phyloP scores from a whole-genome alignment of 2,329 filamentous ascomycete genomes.

The Apiospora sp. region DNA sequence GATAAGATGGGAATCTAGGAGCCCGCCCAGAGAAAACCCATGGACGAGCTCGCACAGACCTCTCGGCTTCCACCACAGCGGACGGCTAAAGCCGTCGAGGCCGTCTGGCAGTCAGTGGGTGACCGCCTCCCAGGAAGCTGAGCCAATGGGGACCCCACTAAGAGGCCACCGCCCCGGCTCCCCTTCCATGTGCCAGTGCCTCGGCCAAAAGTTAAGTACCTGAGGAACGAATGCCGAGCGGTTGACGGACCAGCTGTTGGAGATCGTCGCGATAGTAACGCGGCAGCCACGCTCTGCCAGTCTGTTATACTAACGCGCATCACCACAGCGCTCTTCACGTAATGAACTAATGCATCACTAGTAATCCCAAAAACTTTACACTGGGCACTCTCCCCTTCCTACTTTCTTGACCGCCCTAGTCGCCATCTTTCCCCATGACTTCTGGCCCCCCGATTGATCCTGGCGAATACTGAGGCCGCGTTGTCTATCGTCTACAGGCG shows the following conservation, averaged over 20 bases:
- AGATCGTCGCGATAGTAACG: slow-evolving; percentile 12
- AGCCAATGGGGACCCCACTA: slow-evolving; percentile 2
- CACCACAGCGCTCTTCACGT: neutral
- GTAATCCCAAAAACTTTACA: neutral
- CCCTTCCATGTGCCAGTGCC: slow-evolving; percentile 26
- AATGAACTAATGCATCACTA: neutral
- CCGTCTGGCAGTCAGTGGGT: neutral
- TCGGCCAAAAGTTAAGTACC: slow-evolving; percentile 23
- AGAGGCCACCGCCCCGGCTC: slow-evolving; percentile 16
- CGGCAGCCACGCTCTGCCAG: neutral
- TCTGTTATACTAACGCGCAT: neutral
- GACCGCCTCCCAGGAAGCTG: neutral
- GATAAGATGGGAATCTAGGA: slow-evolving; percentile 1
- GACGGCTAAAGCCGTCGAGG: neutral
- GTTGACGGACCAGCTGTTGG: neutral
- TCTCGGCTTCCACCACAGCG: neutral
- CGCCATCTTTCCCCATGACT: slow-evolving; percentile 1
- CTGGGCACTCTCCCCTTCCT: neutral
- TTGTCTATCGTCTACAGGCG: neutral
- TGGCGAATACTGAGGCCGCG: neutral
- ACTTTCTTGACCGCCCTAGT: neutral
- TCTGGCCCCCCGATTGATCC: neutral
- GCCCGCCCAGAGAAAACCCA: slow-evolving; percentile 7
- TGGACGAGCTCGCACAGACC: slow-evolving; percentile 5
- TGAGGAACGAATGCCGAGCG: slow-evolving; percentile 6